Evolutionary conservation across 2,329 filamentous ascomycete species (phyloP), one percentile per base, ranked within the genome.

Genomic region (Kalaharituber pfeilii): DNA sequence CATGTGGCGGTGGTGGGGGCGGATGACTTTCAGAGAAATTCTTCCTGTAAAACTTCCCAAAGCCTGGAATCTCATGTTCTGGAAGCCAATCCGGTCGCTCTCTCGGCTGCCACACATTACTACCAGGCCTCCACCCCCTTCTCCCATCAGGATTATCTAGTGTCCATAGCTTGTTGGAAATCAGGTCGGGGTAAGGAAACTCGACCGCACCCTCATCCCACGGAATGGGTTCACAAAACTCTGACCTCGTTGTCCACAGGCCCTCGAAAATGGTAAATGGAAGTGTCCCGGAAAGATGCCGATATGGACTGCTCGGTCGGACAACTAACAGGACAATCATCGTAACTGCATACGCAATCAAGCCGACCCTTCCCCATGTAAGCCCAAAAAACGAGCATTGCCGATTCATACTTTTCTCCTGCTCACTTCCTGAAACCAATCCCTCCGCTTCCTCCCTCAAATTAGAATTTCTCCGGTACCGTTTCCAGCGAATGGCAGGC

Each of bases 271-370:
- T 44, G 0, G 65, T 66, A 52, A 67, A 63, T 2, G 68, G 68
- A 26, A 70, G 60, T 0, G 67, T 65, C 13, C 63, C 63, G 0
- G 66, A 67, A 25, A 68, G 63, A 56, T 70, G 68, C 11, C 65
- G 63, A 39, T 67, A 70, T 0, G 68, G 67, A n/a, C 66, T 60
- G 15, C 57, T 53, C 3, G 68, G 68, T 8, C 68, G 64, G 27
- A 68, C 57, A 33, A 66, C 59, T 18, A 68, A 49, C 13, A 69
- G 56, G 13, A 66, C 65, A 1, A 64, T 42, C 9, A 58, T 54
- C 1, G 63, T 57, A 18, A 62, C 55, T 2, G 59, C 53, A 7
- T 58, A 52, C 24, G 63, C 60, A 44, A 64, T 13, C 13, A 39
- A 2, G 20, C 20, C 15, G 57, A n/a, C 62, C 49, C 1, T 13